Evolutionary conservation across 345 rosid genomes (phyloP), one percentile per base, ranked within the genome.

Genomic region (Cardamine chenopodiifolia): DNA sequence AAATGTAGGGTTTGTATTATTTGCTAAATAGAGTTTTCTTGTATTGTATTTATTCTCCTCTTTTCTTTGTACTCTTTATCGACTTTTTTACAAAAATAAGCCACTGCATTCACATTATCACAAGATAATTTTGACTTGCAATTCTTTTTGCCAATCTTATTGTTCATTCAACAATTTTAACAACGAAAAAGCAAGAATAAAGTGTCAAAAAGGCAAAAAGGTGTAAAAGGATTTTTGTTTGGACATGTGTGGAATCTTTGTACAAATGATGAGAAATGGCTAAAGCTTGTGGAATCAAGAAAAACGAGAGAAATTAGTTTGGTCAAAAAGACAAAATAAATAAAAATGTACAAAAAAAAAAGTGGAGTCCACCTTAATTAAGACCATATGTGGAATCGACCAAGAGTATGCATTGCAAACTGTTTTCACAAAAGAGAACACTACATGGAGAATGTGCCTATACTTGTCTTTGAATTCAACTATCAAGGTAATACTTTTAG

Each of bases 221-320:
- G 45, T 18, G n/a, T 20, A 11, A 45, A 65, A 67, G 20, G 66
- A 25, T n/a, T 61, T 68, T 61, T 61, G 74, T 62, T 62, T 76
- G 2, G 35, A 68, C 61, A 62, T 68, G 74, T 53, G 42, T 44
- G 64, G 79, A 69, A 69, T 61, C 74, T 68, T 50, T 52, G 62
- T 50, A 52, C 62, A 68, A 62, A 68, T 75, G 68, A 75, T 68
- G 61, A 67, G 55, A 74, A 75, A 75, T 61, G 50, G 62, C 54
- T 67, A 74, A 45, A 37, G 72, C 66, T 65, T 17, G 66, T 57
- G 37, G 74, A 52, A 75, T 58, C 45, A 49, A 26, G 54, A 19
- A 28, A 75, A 57, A 50, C 29, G 34, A 47, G 60, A 45, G 8
- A 44, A 65, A 74, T 5, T 42, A 57, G 25, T 14, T 75, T 67